Conservation (phyloP, 2,329 filamentous ascomycete genomes). For the Trichoderma sp. region DNA sequence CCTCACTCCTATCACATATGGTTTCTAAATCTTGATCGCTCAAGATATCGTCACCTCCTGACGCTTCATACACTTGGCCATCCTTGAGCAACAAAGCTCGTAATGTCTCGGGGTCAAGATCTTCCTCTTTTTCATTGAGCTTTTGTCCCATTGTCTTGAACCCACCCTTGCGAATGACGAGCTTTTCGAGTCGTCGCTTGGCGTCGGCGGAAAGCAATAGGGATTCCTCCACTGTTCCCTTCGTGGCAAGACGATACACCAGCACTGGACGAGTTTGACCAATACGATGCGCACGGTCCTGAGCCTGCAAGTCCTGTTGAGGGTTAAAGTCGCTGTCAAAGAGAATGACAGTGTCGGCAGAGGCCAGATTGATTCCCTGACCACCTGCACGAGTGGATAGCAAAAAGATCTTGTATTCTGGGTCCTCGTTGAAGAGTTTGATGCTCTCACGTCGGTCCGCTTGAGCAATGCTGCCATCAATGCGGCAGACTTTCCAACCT, state of each 20-base stretch:
- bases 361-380: slow-evolving; percentile 90
- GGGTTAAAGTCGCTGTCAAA: slow-evolving; percentile 94
- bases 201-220: slow-evolving; percentile 84
- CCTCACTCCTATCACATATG: slow-evolving; percentile 71
- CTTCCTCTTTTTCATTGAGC: slow-evolving; percentile 50
- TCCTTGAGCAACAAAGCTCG: slow-evolving; percentile 66
- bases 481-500: slow-evolving; percentile 78
- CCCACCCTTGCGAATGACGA: slow-evolving; percentile 92
- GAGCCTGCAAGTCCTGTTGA: slow-evolving; percentile 93
- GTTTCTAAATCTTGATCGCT: slow-evolving; percentile 74
- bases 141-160: slow-evolving; percentile 70
- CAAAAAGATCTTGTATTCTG: slow-evolving; percentile 72
- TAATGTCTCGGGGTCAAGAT: slow-evolving; percentile 60
- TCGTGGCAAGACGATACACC: slow-evolving; percentile 89
- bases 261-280: slow-evolving; percentile 90
- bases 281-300: slow-evolving; percentile 92
- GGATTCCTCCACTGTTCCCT: slow-evolving; percentile 86
- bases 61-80: slow-evolving; percentile 62
- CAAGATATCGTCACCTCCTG: slow-evolving; percentile 64
- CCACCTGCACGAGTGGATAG: slow-evolving; percentile 89
- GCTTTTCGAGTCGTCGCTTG: slow-evolving; percentile 86
- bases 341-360: slow-evolving; percentile 87
- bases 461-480: slow-evolving; percentile 84
- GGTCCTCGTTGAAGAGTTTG: slow-evolving; percentile 66
- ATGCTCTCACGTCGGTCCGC: slow-evolving; percentile 69